These are phyloP conservation scores for Saposhnikovia divaricata DNA, from an alignment of 129 eudicot species.

Conservation along the genomic window DNA sequence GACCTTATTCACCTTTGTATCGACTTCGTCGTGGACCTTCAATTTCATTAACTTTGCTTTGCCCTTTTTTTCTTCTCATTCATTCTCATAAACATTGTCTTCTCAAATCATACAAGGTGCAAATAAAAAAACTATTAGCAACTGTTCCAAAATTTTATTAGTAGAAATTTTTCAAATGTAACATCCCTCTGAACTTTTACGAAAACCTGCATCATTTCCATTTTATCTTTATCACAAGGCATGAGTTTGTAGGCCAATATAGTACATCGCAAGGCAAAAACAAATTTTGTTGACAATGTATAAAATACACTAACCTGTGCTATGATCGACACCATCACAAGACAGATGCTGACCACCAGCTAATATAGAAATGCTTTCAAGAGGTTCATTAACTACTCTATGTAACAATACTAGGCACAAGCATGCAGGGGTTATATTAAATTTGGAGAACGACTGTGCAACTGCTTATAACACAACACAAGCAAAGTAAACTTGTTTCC, in stretches of 20 bases:
- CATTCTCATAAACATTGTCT: no score
- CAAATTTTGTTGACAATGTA: background rate
- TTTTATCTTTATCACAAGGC: background rate
- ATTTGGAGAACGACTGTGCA: background rate
- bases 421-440: background rate
- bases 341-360: no score
- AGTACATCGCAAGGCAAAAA: no score
- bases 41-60: no score
- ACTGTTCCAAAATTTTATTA: background rate
- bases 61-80: no score
- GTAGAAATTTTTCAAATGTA: background rate
- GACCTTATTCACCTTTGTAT: no score
- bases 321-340: constrained; percentile 98
- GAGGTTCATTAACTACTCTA: no score
- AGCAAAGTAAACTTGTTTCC: background rate
- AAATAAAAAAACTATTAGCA: background rate
- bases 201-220: background rate
- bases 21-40: no score
- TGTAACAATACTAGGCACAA: background rate
- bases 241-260: background rate
- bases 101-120: constrained; percentile 59
- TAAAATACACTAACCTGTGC: constrained; percentile 63
- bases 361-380: no score
- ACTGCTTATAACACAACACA: background rate
- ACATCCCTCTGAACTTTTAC: background rate